Conservation (phyloP, 192 early-diverging fungal species). For the Coemansia sp. region DNA sequence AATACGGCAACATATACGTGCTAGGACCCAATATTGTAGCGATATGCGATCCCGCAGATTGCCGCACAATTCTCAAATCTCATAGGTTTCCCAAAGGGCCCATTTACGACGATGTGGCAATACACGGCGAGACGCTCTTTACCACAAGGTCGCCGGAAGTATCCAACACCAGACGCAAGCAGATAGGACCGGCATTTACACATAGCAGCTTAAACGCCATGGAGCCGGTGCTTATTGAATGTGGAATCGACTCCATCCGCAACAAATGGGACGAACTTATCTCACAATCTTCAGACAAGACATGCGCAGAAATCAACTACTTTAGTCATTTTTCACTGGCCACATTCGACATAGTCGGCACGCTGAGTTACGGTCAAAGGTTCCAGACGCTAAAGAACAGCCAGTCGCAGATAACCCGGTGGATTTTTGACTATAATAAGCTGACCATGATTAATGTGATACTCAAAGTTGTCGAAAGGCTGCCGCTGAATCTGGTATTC, state of each 20-base stretch:
- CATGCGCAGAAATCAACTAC: constrained; percentile 17
- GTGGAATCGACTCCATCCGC: constrained; percentile 22
- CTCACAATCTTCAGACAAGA: background rate
- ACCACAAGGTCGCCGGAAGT: constrained; percentile 13
- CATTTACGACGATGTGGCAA: constrained; percentile 28
- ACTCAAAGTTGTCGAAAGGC: background rate
- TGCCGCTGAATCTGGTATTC: background rate
- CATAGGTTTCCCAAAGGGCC: constrained; percentile 34
- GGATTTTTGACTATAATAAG: constrained; percentile 20
- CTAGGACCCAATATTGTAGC: constrained; percentile 31
- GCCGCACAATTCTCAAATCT: constrained; percentile 17
- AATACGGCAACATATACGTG: constrained; percentile 39
- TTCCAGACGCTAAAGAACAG: constrained; percentile 30
- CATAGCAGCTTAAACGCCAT: constrained; percentile 4
- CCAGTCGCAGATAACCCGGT: constrained; percentile 16
- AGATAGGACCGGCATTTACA: constrained; percentile 18
- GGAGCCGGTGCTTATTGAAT: constrained; percentile 40
- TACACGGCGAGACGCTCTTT: constrained; percentile 6
- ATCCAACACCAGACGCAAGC: constrained; percentile 1
- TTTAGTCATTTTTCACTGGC: constrained; percentile 19
- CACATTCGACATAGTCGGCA: constrained; percentile 33
- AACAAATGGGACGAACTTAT: constrained; percentile 29
- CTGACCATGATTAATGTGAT: constrained; percentile 2
- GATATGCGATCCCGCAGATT: constrained; percentile 27
- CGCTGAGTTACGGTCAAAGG: constrained; percentile 38